Evolutionary conservation across 2,329 filamentous ascomycete genomes (phyloP).

Genomic region (Diaporthe sp.): DNA sequence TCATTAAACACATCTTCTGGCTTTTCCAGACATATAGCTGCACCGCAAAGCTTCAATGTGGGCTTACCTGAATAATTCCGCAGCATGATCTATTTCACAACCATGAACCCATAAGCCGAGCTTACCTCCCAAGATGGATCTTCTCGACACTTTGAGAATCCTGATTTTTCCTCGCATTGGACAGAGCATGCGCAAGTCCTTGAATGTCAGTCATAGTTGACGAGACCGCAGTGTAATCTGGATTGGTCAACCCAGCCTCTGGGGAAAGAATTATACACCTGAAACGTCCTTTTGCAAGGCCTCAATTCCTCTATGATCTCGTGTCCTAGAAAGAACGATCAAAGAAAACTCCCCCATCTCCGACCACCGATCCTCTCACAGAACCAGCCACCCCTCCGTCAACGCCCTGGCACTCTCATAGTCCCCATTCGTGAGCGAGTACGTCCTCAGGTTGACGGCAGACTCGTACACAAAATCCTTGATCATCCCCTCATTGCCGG

Average conservation of each 20-base stretch:
- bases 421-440: constrained; percentile 77
- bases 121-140: too few species aligned
- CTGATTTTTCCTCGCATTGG: too few species aligned
- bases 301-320: background rate
- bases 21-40: too few species aligned
- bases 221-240: background rate
- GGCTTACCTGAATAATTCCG: background rate
- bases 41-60: background rate
- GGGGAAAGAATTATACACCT: background rate
- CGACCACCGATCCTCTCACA: constrained; percentile 48
- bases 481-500: constrained; percentile 45
- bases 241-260: background rate
- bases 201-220: too few species aligned
- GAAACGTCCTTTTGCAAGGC: constrained; percentile 9
- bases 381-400: constrained; percentile 70
- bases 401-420: constrained; percentile 70
- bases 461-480: constrained; percentile 78
- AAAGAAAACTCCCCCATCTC: too few species aligned
- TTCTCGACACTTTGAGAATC: background rate
- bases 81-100: background rate
- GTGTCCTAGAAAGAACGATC: background rate
- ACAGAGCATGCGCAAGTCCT: background rate
- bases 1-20: background rate
- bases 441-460: constrained; percentile 79
- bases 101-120: background rate